Conservation (phyloP, 768 basidiomycete species). For the Piloderma croceum region DNA sequence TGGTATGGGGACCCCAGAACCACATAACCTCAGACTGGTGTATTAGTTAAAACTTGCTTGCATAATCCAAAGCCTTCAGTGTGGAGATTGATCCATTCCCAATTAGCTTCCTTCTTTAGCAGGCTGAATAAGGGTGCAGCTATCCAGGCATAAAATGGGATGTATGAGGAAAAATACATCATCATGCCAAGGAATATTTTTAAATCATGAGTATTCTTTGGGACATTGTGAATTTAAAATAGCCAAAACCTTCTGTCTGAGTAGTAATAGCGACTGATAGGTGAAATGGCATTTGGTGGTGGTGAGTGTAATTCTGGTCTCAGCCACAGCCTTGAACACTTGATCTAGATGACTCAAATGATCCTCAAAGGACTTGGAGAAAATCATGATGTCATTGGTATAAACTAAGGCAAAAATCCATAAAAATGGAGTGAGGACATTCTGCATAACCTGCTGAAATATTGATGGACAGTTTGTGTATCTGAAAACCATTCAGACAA, state of each 20-base stretch:
- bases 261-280: constrained; percentile 11
- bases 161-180: constrained; percentile 32
- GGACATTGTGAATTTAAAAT: constrained; percentile 13
- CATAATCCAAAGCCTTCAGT: constrained; percentile 22
- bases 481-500: constrained; percentile 5
- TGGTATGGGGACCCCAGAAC: constrained; percentile 25
- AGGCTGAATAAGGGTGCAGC: constrained; percentile 30
- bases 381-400: constrained; percentile 39
- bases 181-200: constrained; percentile 34
- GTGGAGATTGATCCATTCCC: constrained; percentile 20
- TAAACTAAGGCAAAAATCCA: constrained; percentile 38
- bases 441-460: constrained; percentile 39
- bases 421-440: constrained; percentile 27
- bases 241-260: constrained; percentile 19
- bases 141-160: constrained; percentile 31
- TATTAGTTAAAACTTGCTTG: constrained; percentile 24
- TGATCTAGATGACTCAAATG: constrained; percentile 27
- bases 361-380: constrained; percentile 21
- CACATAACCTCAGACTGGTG: constrained; percentile 30
- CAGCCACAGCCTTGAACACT: constrained; percentile 24
- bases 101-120: constrained; percentile 21
- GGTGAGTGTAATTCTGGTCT: constrained; percentile 21
- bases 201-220: constrained; percentile 19
- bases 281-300: constrained; percentile 15
- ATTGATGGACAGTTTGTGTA: constrained; percentile 26